A percentile compares a stretch with the other conserved stretches of the same genome.
Evolutionary conservation across 2,329 filamentous ascomycete genomes (phyloP).

Genomic region (Microcyclospora tardicrescens): DNA sequence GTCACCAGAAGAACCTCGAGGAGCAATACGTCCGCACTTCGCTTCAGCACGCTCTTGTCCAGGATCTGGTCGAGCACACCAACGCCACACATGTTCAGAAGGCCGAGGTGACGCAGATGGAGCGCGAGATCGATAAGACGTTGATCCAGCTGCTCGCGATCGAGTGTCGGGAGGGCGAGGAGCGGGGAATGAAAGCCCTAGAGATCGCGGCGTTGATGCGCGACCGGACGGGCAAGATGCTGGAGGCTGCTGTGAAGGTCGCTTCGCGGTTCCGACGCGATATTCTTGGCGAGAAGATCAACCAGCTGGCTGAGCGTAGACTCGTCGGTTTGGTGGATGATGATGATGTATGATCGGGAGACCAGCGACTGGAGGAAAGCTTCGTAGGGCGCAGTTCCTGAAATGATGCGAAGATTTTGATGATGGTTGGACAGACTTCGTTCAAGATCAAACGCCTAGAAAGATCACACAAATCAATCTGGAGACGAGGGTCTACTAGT

Average conservation of each 20-base stretch:
- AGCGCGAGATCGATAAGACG: conserved; percentile 80
- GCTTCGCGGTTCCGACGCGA: conserved; percentile 71
- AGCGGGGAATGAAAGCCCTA: conserved; percentile 84
- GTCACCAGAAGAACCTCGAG: conserved; percentile 50
- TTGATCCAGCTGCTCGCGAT: conserved; percentile 76
- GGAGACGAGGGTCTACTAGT: no score
- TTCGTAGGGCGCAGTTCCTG: no score
- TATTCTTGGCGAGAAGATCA: conserved; percentile 80
- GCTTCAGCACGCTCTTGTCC: conserved; percentile 58
- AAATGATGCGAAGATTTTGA: no score
- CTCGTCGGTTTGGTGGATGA: conserved; percentile 50
- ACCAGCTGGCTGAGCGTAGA: conserved; percentile 63
- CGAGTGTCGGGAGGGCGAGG: conserved; percentile 87
- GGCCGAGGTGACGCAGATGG: conserved; percentile 52
- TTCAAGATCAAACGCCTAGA: no score
- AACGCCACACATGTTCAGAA: conserved; percentile 53
- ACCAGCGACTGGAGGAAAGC: no score
- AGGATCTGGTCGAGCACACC: conserved; percentile 59
- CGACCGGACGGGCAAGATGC: conserved; percentile 74
- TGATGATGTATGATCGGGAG: conserved; percentile 19
- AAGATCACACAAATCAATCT: no score
- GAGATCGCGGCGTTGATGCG: conserved; percentile 80
- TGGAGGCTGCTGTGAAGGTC: conserved; percentile 82
- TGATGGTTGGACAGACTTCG: no score
- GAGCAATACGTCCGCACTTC: conserved; percentile 67